Evolutionary conservation across 306 rosid genomes (phyloP), one percentile per base, ranked within the genome.

Genomic region (Sicyos edulis): DNA sequence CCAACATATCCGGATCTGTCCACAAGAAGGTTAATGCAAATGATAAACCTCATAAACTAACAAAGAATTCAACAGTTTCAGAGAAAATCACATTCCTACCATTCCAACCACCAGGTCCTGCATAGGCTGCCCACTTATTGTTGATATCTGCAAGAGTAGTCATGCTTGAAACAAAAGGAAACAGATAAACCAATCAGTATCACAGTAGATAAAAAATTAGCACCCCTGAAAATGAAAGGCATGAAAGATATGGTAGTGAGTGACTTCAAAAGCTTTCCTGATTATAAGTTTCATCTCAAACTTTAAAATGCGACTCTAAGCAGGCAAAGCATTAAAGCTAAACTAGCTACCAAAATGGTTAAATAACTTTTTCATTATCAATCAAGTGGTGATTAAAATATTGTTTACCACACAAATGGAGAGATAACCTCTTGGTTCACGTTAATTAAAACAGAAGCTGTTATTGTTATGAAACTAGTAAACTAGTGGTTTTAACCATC

Each of bases 51-150:
- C 40, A 49, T 75, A 75, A 75, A 73, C 76, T n/a, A n/a, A n/a
- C n/a, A n/a, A n/a, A n/a, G n/a, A n/a, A n/a, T n/a, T n/a, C n/a
- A n/a, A n/a, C n/a, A n/a, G n/a, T n/a, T n/a, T n/a, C n/a, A n/a
- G n/a, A n/a, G n/a, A n/a, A n/a, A n/a, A n/a, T n/a, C 20, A 57
- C 12, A 69, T 67, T 49, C 17, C 20, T 91, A 93, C 99, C 99
- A 80, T 93, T 93, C 99, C 99, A 93, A 82, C 99, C 99, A 78
- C 99, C 96, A 16, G 97, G 99, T 74, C 99, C 99, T 22, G 99
- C 99, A 81, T 88, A 93, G 21, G 91, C 88, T 34, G 99, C 99
- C 99, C 99, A 93, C 78, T 91, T 85, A 80, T 93, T 80, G 76
- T 93, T 93, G 71, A 88, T 81, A 83, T 93, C 99, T 6, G 97